Evolutionary conservation across 192 early-diverging fungal species (phyloP).

Genomic region (Backusella mclennaniae): DNA sequence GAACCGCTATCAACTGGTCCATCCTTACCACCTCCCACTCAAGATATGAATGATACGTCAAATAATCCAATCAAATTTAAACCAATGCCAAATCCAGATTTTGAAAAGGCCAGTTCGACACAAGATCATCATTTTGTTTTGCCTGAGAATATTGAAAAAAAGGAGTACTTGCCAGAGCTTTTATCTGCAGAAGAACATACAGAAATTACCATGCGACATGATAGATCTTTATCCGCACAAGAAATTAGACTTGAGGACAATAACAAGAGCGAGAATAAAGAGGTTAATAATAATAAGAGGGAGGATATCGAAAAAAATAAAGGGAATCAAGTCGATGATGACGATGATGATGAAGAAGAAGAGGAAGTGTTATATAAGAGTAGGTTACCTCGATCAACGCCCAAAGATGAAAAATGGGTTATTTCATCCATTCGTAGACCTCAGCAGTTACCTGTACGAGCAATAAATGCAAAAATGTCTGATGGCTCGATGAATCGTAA

Average conservation of each 20-base stretch:
- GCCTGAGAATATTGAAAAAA: background rate
- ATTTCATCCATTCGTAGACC: constrained; percentile 35
- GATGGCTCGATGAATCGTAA: constrained; percentile 6
- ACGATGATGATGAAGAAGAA: background rate
- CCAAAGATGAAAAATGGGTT: constrained; percentile 37
- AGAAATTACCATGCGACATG: background rate
- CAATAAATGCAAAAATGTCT: constrained; percentile 12
- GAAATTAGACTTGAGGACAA: background rate
- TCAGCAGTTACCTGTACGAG: constrained; percentile 25
- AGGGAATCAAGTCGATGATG: background rate
- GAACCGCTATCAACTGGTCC: background rate
- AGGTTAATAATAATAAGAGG: background rate
- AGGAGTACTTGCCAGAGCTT: background rate
- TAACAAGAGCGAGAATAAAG: background rate
- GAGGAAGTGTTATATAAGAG: constrained; percentile 5
- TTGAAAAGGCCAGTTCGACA: background rate
- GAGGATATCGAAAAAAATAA: background rate
- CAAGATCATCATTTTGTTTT: background rate
- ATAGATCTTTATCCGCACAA: background rate
- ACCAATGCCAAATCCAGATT: background rate
- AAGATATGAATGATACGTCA: background rate
- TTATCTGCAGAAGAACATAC: background rate
- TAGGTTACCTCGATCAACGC: constrained; percentile 11
- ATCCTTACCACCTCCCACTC: background rate
- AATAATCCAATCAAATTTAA: background rate